These are phyloP conservation scores for Podospora appendiculata DNA, from an alignment of 495 filamentous ascomycete species.

Conservation along the genomic window DNA sequence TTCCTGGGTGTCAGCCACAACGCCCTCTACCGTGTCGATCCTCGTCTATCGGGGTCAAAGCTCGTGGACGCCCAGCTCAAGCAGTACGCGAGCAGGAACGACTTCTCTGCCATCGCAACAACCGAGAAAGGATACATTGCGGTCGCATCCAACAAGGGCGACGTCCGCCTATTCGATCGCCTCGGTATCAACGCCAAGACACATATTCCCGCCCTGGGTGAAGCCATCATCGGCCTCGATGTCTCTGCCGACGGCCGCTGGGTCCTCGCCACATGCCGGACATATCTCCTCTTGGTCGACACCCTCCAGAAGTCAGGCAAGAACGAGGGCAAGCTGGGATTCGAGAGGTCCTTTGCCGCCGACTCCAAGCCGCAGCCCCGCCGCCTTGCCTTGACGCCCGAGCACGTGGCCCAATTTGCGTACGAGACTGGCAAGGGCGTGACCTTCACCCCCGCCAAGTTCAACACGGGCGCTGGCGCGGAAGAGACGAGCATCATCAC, in stretches of 20 bases:
- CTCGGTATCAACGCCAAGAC: constrained; percentile 97
- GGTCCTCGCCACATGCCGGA: constrained; percentile 90
- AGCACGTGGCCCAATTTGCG: constrained; percentile 93
- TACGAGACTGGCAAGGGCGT: constrained; percentile 84
- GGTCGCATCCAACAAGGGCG: constrained; percentile 93
- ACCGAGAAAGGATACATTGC: constrained; percentile 95
- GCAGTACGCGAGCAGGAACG: constrained; percentile 93
- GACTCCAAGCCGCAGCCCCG: constrained; percentile 90
- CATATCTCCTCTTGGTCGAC: constrained; percentile 91
- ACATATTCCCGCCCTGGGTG: constrained; percentile 88
- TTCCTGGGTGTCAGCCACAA: constrained; percentile 90
- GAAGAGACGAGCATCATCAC: constrained; percentile 90
- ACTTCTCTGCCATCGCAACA: constrained; percentile 88
- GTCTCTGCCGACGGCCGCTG: constrained; percentile 91
- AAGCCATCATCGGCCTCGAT: constrained; percentile 90
- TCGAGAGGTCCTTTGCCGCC: constrained; percentile 87
- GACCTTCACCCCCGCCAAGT: constrained; percentile 82
- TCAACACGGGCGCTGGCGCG: constrained; percentile 80
- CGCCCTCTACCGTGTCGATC: constrained; percentile 89
- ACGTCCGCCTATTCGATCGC: constrained; percentile 93
- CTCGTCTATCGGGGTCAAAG: constrained; percentile 83
- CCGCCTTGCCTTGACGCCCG: constrained; percentile 77
- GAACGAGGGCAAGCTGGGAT: constrained; percentile 95
- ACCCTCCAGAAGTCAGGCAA: constrained; percentile 85
- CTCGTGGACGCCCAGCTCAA: constrained; percentile 88